A percentile compares a stretch with the other conserved stretches of the same genome.
phyloP scores from a whole-genome alignment of 371 early-diverging fungal genomes.

The Mucor sp. region DNA sequence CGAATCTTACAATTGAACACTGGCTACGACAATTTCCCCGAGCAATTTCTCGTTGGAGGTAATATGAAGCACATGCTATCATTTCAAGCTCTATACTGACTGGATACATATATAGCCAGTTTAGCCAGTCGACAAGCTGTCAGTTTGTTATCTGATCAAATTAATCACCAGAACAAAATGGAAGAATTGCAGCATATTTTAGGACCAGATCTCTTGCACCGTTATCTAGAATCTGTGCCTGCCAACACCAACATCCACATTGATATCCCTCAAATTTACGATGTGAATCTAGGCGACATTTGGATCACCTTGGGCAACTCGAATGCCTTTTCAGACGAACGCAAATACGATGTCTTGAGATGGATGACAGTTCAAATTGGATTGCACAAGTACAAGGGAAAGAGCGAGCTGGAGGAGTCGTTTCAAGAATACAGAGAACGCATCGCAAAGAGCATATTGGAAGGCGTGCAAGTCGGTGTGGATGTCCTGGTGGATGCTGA shows the following conservation, averaged over 20 bases:
- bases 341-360: constrained; percentile 33
- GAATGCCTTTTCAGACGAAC: constrained; percentile 25
- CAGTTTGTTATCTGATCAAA: constrained; percentile 33
- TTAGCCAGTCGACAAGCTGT: constrained; percentile 51
- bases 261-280: constrained; percentile 54
- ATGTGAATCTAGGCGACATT: constrained; percentile 53
- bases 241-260: constrained; percentile 30
- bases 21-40: constrained; percentile 55
- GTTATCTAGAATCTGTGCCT: constrained; percentile 31
- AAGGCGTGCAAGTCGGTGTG: constrained; percentile 56
- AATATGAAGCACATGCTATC: background rate
- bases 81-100: background rate
- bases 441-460: constrained; percentile 47
- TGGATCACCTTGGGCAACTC: constrained; percentile 55
- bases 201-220: constrained; percentile 45
- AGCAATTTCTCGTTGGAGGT: constrained; percentile 65
- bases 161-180: constrained; percentile 25
- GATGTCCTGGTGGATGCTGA: constrained; percentile 62
- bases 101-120: constrained; percentile 32
- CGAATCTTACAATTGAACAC: constrained; percentile 57
- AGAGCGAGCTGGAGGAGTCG: constrained; percentile 40
- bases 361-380: constrained; percentile 50
- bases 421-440: constrained; percentile 48
- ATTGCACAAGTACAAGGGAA: constrained; percentile 17
- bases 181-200: constrained; percentile 39